Evolutionary conservation across 345 rosid species (phyloP).

Genomic region (Syzygium aromaticum): DNA sequence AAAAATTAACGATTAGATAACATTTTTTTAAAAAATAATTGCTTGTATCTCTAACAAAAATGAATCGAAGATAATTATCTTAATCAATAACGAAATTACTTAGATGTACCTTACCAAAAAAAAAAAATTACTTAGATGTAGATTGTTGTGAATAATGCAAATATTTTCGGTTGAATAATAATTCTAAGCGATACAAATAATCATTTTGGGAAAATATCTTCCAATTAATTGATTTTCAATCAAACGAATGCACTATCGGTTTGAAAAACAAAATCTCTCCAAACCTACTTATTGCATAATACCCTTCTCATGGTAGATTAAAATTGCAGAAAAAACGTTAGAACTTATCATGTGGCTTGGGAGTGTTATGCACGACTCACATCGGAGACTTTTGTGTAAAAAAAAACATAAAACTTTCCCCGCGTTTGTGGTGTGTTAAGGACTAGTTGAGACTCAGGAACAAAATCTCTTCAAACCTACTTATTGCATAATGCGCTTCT

Average conservation of each 20-base stretch:
- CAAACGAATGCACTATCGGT: neutral
- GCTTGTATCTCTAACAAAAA: too few relatives aligned
- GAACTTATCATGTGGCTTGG: neutral
- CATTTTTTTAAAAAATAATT: too few relatives aligned
- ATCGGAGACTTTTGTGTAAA: too few relatives aligned
- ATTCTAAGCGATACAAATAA: too few relatives aligned
- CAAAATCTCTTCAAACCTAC: too few relatives aligned
- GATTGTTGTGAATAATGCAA: too few relatives aligned
- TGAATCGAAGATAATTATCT: neutral
- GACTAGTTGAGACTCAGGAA: neutral
- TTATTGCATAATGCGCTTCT: too few relatives aligned
- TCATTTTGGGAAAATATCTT: too few relatives aligned
- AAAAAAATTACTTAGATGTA: neutral
- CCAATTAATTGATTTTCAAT: neutral
- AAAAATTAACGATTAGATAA: neutral
- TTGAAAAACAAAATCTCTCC: too few relatives aligned
- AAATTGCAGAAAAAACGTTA: neutral
- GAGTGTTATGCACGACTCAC: neutral
- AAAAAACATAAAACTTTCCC: neutral
- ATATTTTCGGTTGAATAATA: rapidly evolving
- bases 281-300: neutral
- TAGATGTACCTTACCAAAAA: too few relatives aligned
- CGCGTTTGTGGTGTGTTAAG: neutral
- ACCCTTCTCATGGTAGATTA: neutral
- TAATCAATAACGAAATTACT: neutral